Conservation (phyloP, 768 basidiomycete species). For the Cyathus striatus region DNA sequence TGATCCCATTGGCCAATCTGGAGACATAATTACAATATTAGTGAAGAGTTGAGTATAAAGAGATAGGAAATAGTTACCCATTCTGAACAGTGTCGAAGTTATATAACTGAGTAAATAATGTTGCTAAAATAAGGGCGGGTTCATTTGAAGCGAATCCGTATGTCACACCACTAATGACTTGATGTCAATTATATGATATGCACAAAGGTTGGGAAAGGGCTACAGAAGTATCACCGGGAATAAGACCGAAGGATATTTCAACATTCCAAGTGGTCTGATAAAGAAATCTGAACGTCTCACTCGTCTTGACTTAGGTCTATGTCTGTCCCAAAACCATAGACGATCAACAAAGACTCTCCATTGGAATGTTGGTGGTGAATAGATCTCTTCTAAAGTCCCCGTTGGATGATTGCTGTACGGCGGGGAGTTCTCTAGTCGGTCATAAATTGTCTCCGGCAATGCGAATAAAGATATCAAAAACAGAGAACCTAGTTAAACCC, state of each 20-base stretch:
- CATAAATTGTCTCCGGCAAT: conserved; percentile 37
- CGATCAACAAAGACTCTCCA: conserved; percentile 19
- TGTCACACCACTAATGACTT: conserved; percentile 20
- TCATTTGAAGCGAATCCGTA: conserved; percentile 36
- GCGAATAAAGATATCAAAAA: conserved; percentile 29
- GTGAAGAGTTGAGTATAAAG: too few relatives aligned
- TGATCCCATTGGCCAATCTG: conserved; percentile 32
- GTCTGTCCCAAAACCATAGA: conserved; percentile 23
- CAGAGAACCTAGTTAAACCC: conserved; percentile 13
- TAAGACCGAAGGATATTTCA: conserved; percentile 33
- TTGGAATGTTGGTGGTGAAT: conserved; percentile 19
- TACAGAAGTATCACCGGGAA: conserved; percentile 31
- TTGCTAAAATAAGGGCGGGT: conserved; percentile 31
- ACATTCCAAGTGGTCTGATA: conserved; percentile 29
- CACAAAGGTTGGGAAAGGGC: too few relatives aligned
- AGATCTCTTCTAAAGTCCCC: conserved; percentile 16
- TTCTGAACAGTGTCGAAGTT: conserved; percentile 32
- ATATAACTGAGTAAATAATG: conserved; percentile 31
- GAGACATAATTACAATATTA: too few relatives aligned
- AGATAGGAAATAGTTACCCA: too few relatives aligned
- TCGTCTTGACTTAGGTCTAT: conserved; percentile 19
- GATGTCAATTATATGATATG: neutral
- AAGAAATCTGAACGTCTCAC: conserved; percentile 22
- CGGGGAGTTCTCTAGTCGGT: conserved; percentile 16
- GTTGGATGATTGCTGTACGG: too few relatives aligned